Evolutionary conservation across 345 rosid species (phyloP).

Genomic region (Iberis pinnata): DNA sequence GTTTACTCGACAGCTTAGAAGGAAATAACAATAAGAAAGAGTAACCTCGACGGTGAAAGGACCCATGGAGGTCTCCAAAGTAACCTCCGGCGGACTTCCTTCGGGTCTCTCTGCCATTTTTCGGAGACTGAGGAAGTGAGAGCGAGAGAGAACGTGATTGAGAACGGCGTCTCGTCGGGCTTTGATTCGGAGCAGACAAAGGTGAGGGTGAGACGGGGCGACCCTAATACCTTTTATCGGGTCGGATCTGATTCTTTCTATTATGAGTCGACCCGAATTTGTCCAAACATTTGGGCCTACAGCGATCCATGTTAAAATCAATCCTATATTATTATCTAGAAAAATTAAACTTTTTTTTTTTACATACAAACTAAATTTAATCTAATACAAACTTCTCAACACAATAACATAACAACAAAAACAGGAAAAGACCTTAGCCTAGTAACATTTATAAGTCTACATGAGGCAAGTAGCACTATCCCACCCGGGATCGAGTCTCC

Average conservation of each 20-base stretch:
- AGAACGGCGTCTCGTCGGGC: constrained; percentile 5
- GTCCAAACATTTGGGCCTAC: background rate
- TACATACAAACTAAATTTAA: too few species aligned
- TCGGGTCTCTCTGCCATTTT: constrained; percentile 72
- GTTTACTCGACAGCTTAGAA: constrained; percentile 8
- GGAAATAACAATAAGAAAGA: background rate
- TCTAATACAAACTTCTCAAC: too few species aligned
- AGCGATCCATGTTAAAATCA: too few species aligned
- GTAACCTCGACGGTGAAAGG: constrained; percentile 76
- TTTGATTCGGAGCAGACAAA: background rate
- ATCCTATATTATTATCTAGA: too few species aligned
- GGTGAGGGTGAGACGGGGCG: background rate
- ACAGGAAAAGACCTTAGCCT: too few species aligned
- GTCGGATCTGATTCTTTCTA: constrained; percentile 24
- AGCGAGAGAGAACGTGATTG: background rate
- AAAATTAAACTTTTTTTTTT: too few species aligned
- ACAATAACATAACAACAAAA: too few species aligned
- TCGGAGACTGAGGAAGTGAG: constrained; percentile 1
- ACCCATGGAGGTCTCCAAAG: constrained; percentile 93
- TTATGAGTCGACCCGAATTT: constrained; percentile 19
- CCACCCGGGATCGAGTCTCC: too few species aligned
- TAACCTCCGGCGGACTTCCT: constrained; percentile 82
- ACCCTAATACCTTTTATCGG: constrained; percentile 13
- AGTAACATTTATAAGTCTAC: too few species aligned
- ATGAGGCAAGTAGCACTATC: too few species aligned